Base-by-base conservation (phyloP, 2,329 filamentous ascomycete genomes). In the Cadophora malorum region DNA sequence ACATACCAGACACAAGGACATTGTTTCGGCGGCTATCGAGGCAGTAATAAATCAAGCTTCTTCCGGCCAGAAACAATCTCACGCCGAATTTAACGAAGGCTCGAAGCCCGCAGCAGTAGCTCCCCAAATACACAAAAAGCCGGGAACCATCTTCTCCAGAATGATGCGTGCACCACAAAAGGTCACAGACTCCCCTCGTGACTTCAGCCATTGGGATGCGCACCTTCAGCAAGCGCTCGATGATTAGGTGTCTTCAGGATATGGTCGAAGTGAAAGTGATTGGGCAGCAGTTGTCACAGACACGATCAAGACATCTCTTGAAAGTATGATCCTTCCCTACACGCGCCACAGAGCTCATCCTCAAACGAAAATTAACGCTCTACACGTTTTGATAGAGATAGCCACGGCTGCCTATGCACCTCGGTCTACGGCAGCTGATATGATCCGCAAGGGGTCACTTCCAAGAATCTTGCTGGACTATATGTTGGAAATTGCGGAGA, bases 371-470 rank as follows among this genome's bases (percentile, higher is more conserved):
- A 60, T 70, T 62, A 66, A 69, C 33, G 67, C 47, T 4, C n/a
- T 69, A 21, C 69, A 69, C 55, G n/a, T 65, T n/a, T 56, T 70
- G 35, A 58, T 68, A 25, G 63, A 70, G 25, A 61, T 64, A 2
- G 61, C 69, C 7, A 65, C 61, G 16, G 67, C 63, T 33, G 63
- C 64, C 1, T 63, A 65, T 38, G 56, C 69, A 19, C 67, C 61
- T 2, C 28, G 47, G 28, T 52, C 35, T 10, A 19, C 33, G 3
- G 31, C 61, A 21, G 62, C 63, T 12, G 47, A 66, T 31, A 10
- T 56, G 28, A 61, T 69, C 35, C 52, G 64, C 19, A 16, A 25
- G 2, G 59, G 69, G 6, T 35, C 47, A 9, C 38, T 63, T n/a
- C 69, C 67, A 5, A 28, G 10, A 25, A 38, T 47, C 23, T 31